These are phyloP conservation scores for Xerocomus brunneocitrinus DNA, from an alignment of 768 basidiomycete genomes.

Conservation along the genomic window DNA sequence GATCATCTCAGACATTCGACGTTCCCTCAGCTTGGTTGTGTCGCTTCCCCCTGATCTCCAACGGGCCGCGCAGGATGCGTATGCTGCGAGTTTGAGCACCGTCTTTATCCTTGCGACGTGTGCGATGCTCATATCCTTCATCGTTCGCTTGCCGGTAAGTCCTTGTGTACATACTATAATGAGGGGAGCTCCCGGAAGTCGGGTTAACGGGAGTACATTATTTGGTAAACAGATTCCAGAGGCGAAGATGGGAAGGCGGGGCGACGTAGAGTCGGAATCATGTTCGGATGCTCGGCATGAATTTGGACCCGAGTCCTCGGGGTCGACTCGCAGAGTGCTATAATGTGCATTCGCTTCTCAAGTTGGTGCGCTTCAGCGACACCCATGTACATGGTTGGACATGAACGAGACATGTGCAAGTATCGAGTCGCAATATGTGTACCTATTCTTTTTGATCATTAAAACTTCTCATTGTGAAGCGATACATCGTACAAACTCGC, in stretches of 20 bases:
- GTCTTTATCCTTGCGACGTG: conserved; percentile 11
- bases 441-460: no score
- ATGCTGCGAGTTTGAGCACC: conserved; percentile 5
- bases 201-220: not conserved
- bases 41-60: conserved; percentile 12
- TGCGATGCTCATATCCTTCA: not conserved
- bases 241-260: not conserved
- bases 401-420: no score
- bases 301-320: not conserved
- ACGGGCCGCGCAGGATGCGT: conserved; percentile 6
- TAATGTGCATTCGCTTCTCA: no score
- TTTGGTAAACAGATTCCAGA: conserved; percentile 4
- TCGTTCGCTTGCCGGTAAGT: conserved; percentile 9
- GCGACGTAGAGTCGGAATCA: not conserved
- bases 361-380: no score
- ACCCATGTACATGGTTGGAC: no score
- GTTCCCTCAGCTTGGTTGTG: conserved; percentile 8
- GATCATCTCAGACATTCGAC: conserved; percentile 12
- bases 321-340: not conserved
- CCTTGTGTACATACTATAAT: not conserved
- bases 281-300: not conserved
- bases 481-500: no score
- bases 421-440: no score
- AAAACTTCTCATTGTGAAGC: no score
- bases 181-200: not conserved